Base-by-base conservation (phyloP, 2,329 filamentous ascomycete species). In the Botrytis elliptica region DNA sequence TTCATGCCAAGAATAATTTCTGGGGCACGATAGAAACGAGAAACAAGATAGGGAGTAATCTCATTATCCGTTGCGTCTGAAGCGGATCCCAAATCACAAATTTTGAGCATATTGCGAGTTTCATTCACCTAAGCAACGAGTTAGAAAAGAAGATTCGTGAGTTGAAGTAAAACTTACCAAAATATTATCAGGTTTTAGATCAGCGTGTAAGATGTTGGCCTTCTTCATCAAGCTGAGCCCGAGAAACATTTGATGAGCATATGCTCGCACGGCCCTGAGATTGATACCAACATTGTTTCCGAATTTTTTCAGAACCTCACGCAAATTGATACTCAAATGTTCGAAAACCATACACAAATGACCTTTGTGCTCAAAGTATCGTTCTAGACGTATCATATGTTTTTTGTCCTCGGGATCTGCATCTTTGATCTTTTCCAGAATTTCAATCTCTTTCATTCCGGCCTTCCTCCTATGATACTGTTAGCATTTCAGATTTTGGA, bases 341-440 rank as follows among this genome's bases (percentile, higher is more conserved):
- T 99, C 96, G 83, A 99, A 99, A 0, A 95, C 94, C 87, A 99
- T 94, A 83, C 96, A 99, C 66, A 99, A 84, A 84, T 99, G 96
- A 0, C 92, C 92, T 81, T 97, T 97, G 85, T 97, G 95, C 79
- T 97, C 95, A 80, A 99, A 99, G 57, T 91, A 88, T 59, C 93
- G 89, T 80, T 97, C 90, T 71, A 98, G 91, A 79, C 92, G 92
- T 81, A 99, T 93, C 79, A 98, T 88, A 82, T 98, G 94, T 82
- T 95, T 97, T 82, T 93, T 94, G 81, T 95, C 92, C 40, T 97
- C 93, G 0, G 92, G 91, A 81, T 99, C 96, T 44, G 92, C 90
- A 65, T 92, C 90, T 79, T 92, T 94, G 72, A 99, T 89, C 80
- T 95, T 95, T 81, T 96, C 90, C 65, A 99, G 84, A 77, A 98